Conservation (phyloP, 148 eudicot genomes). For the Fagopyrum tataricum region DNA sequence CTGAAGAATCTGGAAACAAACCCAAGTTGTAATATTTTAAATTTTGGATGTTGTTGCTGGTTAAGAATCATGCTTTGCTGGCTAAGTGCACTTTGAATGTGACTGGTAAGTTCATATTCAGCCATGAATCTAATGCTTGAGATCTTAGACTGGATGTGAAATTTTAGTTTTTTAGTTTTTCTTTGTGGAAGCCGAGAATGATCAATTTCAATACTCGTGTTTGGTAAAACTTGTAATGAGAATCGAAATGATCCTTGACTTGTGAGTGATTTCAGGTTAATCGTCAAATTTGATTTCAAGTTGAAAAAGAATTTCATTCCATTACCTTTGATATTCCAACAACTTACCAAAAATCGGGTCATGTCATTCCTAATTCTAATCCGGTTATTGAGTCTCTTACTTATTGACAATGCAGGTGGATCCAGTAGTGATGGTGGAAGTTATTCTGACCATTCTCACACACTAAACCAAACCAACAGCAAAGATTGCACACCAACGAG, state of each 20-base stretch:
- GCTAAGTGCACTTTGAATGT: neutral
- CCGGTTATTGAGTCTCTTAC: neutral
- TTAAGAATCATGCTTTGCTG: neutral
- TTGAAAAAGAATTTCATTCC: too few species aligned
- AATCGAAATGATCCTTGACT: too few species aligned
- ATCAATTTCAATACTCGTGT: too few species aligned
- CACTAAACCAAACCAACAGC: constrained; percentile 12
- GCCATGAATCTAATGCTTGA: neutral
- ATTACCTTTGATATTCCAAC: too few species aligned
- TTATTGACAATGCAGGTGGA: constrained; percentile 24
- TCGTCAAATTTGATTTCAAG: too few species aligned
- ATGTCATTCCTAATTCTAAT: too few species aligned
- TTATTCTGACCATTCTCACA: constrained; percentile 27
- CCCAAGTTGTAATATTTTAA: constrained; percentile 8
- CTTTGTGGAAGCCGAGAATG: neutral
- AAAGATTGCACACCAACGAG: constrained; percentile 10
- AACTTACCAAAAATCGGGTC: too few species aligned
- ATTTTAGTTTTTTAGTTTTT: neutral
- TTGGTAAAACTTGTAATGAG: too few species aligned
- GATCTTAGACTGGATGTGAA: neutral
- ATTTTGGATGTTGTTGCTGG: neutral
- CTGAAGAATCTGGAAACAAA: too few species aligned
- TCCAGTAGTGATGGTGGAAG: constrained; percentile 35
- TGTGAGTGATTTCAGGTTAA: too few species aligned
- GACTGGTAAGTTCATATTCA: neutral